Percentiles rank a stretch among this genome's conserved stretches.
phyloP scores from a whole-genome alignment of 768 basidiomycete genomes.

The Rhodocollybia butyracea region DNA sequence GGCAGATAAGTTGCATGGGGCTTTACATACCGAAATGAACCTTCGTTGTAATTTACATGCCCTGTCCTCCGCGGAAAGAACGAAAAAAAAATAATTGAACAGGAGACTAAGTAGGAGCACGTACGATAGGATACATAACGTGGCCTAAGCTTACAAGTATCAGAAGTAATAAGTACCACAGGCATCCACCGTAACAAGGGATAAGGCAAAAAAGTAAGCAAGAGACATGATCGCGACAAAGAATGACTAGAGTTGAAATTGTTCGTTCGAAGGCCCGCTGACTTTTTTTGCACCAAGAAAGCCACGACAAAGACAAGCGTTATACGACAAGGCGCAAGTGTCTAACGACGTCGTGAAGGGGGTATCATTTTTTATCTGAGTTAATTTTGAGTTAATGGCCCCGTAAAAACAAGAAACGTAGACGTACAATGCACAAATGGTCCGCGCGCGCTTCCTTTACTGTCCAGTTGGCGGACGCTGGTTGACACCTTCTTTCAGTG shows the following conservation, averaged over 20 bases:
- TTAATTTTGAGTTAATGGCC: background rate
- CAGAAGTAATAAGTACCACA: no score
- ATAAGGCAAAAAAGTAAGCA: no score
- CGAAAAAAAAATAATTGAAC: no score
- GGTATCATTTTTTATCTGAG: background rate
- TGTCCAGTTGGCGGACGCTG: conserved; percentile 49
- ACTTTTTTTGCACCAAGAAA: background rate
- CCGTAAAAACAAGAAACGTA: background rate
- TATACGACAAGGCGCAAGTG: background rate
- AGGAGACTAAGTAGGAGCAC: no score
- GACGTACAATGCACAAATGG: background rate
- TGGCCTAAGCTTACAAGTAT: no score
- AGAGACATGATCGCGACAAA: no score
- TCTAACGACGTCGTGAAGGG: background rate
- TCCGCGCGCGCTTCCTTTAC: conserved; percentile 12
- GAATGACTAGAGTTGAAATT: background rate
- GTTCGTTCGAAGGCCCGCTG: conserved; percentile 1
- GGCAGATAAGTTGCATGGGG: no score
- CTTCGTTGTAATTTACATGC: no score
- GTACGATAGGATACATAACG: no score
- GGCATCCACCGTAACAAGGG: no score
- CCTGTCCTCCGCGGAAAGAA: no score
- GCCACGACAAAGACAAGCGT: background rate
- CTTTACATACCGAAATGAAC: no score
- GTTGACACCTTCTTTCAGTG: conserved; percentile 93